Evolutionary conservation across 768 basidiomycete species (phyloP).

Genomic region (Filobasidium floriforme): DNA sequence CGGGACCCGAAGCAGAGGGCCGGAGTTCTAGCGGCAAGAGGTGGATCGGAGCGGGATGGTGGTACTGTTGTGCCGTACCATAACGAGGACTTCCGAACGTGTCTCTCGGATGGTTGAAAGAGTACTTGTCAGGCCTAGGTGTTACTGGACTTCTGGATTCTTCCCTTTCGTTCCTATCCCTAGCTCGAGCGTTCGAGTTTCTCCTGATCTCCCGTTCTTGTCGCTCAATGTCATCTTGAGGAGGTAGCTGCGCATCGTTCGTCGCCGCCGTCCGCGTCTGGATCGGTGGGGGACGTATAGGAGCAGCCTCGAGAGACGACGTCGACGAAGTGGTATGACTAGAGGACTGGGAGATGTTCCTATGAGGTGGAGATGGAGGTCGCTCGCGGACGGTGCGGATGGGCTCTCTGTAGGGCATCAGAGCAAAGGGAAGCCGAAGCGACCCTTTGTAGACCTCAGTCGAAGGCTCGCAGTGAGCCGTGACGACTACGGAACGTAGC

Average conservation of each 20-base stretch:
- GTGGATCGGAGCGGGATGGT: slow-evolving; percentile 14
- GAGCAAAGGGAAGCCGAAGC: no score
- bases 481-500: no score
- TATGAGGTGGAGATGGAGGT: slow-evolving; percentile 19
- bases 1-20: slow-evolving; percentile 18
- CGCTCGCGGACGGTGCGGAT: background rate
- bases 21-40: slow-evolving; percentile 14
- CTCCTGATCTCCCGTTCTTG: slow-evolving; percentile 6
- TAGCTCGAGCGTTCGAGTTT: background rate
- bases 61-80: slow-evolving; percentile 10
- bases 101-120: slow-evolving; percentile 6
- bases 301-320: slow-evolving; percentile 39
- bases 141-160: slow-evolving; percentile 11
- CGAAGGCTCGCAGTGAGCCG: no score
- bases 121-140: slow-evolving; percentile 3
- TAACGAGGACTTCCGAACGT: slow-evolving; percentile 10
- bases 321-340: slow-evolving; percentile 34
- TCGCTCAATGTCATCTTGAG: background rate
- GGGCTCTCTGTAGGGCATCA: slow-evolving; percentile 4
- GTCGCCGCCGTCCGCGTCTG: slow-evolving; percentile 38
- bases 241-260: slow-evolving; percentile 10
- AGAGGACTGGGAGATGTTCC: slow-evolving; percentile 39
- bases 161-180: background rate
- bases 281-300: slow-evolving; percentile 39
- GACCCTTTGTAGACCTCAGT: no score